These are phyloP conservation scores for Simmondsia chinensis DNA, from an alignment of 148 eudicot genomes.

Conservation along the genomic window DNA sequence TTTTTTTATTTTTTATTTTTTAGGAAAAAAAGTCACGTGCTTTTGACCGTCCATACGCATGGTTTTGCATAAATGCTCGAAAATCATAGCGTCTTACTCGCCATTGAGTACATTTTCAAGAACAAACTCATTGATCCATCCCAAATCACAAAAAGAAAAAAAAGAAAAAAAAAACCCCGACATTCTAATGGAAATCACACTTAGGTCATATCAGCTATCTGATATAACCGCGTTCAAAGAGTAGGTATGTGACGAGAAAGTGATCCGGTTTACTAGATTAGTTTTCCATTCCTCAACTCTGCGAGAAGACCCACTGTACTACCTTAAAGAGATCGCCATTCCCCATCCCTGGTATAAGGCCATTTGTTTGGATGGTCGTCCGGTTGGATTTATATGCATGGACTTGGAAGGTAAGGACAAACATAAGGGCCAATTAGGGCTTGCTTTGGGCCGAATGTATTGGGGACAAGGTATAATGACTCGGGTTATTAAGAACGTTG, in stretches of 20 bases:
- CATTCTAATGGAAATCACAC: constrained; percentile 10
- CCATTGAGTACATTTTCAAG: too few species aligned
- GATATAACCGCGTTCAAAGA: constrained; percentile 13
- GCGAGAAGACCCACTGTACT: constrained; percentile 5
- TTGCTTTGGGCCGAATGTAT: constrained; percentile 20
- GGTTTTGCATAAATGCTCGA: too few species aligned
- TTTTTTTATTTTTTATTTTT: too few species aligned
- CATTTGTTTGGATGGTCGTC: constrained; percentile 15
- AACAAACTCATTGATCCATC: too few species aligned
- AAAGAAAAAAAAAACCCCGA: too few species aligned
- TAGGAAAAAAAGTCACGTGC: too few species aligned
- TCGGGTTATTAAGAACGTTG: constrained; percentile 17
- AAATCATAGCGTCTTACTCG: too few species aligned
- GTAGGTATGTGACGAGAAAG: constrained; percentile 19
- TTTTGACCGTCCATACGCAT: too few species aligned
- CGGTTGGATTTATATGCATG: constrained; percentile 15
- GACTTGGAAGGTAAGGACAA: constrained; percentile 7
- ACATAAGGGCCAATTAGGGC: constrained; percentile 21
- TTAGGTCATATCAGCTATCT: constrained; percentile 12
- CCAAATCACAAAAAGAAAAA: too few species aligned
- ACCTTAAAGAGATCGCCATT: background rate
- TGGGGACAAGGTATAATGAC: constrained; percentile 36
- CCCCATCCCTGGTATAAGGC: constrained; percentile 26
- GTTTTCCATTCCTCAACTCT: constrained; percentile 9
- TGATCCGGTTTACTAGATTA: constrained; percentile 8